These are phyloP conservation scores for Lipomyces yarrowii DNA, from an alignment of 1,139 yeast species.

Conservation along the genomic window DNA sequence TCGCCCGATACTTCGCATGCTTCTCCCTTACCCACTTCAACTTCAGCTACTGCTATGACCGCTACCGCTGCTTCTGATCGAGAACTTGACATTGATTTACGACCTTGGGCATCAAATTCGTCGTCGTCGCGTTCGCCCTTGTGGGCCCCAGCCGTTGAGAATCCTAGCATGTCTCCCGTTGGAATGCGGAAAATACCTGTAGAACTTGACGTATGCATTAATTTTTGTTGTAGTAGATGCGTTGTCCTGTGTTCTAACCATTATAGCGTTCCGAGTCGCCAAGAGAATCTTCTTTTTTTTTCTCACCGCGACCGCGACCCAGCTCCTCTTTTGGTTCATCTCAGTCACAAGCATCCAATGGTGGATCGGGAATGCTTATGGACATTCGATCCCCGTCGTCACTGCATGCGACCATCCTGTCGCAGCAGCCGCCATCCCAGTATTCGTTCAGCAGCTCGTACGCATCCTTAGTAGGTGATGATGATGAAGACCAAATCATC, in stretches of 20 bases:
- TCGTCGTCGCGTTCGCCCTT: constrained; percentile 28
- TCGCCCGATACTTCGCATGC: constrained; percentile 16
- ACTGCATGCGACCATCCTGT: constrained; percentile 7
- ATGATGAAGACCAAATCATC: constrained; percentile 15
- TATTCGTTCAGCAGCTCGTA: constrained; percentile 16
- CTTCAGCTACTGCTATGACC: neutral
- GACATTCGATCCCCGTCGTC: constrained; percentile 24
- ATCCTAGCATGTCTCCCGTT: constrained; percentile 21
- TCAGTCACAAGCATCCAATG: constrained; percentile 1
- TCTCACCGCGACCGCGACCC: constrained; percentile 15
- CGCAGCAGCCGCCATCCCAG: constrained; percentile 1
- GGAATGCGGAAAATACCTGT: constrained; percentile 26
- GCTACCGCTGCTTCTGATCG: constrained; percentile 17
- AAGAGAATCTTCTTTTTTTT: constrained; percentile 21
- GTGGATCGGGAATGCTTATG: constrained; percentile 10
- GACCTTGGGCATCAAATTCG: constrained; percentile 26
- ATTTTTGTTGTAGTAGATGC: neutral
- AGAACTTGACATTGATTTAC: constrained; percentile 27
- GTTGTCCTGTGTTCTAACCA: neutral
- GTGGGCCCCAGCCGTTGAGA: constrained; percentile 22
- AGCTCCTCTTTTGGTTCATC: constrained; percentile 25
- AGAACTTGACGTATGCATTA: constrained; percentile 19
- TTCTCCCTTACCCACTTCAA: constrained; percentile 11
- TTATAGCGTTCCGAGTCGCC: constrained; percentile 24
- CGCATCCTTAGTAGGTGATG: constrained; percentile 11